A percentile compares a stretch with the other conserved stretches of the same genome.
phyloP scores from a whole-genome alignment of 208 protist species.

The Angomonas ambiguus region DNA sequence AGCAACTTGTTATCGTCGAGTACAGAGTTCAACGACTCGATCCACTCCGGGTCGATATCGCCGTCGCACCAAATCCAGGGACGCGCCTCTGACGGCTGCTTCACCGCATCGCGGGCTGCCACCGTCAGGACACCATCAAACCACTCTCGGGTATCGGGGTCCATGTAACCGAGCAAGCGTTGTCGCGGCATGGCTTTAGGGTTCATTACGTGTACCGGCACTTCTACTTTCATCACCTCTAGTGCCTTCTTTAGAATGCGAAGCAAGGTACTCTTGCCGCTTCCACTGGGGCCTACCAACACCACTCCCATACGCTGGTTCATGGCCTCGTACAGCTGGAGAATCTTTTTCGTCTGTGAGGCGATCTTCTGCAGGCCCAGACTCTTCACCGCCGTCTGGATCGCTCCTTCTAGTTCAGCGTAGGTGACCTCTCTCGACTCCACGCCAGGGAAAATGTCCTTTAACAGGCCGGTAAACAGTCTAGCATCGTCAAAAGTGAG shows the following conservation, averaged over 20 bases:
- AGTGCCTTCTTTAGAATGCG: slow-evolving; percentile 82
- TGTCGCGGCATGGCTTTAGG: slow-evolving; percentile 91
- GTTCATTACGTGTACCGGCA: slow-evolving; percentile 89
- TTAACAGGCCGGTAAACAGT: slow-evolving; percentile 93
- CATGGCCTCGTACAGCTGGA: slow-evolving; percentile 93
- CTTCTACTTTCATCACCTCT: slow-evolving; percentile 58
- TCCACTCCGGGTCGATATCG: slow-evolving; percentile 98
- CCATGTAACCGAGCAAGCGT: slow-evolving; percentile 94
- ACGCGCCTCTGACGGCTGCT: slow-evolving; percentile 53
- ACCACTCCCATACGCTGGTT: slow-evolving; percentile 93
- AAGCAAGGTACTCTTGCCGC: slow-evolving; percentile 91
- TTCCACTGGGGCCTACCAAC: slow-evolving; percentile 89
- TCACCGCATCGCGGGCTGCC: slow-evolving; percentile 88
- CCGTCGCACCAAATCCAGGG: slow-evolving; percentile 96
- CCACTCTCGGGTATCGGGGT: slow-evolving; percentile 97
- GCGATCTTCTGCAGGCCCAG: slow-evolving; percentile 66
- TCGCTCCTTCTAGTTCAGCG: slow-evolving; percentile 75
- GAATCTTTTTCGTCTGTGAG: slow-evolving; percentile 80
- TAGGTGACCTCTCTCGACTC: slow-evolving; percentile 64
- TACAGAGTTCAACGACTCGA: slow-evolving; percentile 99
- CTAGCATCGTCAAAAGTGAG: slow-evolving; percentile 95
- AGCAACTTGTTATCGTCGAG: slow-evolving; percentile 98
- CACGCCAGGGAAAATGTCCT: slow-evolving; percentile 85
- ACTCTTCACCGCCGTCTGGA: slow-evolving; percentile 55
- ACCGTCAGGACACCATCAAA: slow-evolving; percentile 97